A percentile compares a stretch with the other conserved stretches of the same genome.
phyloP scores from a whole-genome alignment of 805 yeast species.

The Metschnikowia gruessii region DNA sequence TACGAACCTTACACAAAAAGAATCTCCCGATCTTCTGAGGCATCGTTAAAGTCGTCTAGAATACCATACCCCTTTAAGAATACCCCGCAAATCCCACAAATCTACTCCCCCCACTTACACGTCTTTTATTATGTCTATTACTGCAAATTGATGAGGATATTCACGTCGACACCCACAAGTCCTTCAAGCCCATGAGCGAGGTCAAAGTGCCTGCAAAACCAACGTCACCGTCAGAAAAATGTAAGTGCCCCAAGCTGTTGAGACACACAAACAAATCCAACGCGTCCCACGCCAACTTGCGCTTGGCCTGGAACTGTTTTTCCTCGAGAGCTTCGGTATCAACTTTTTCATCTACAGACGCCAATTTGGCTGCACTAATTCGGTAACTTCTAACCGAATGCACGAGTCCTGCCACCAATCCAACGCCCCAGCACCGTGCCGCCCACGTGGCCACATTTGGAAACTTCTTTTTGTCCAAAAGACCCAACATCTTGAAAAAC shows the following conservation, averaged over 20 bases:
- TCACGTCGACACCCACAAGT: slow-evolving; percentile 56
- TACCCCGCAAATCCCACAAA: too few relatives aligned
- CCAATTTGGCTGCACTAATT: slow-evolving; percentile 40
- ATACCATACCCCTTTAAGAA: too few relatives aligned
- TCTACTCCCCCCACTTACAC: too few relatives aligned
- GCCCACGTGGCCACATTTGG: slow-evolving; percentile 54
- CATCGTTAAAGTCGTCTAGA: too few relatives aligned
- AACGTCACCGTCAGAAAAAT: slow-evolving; percentile 71
- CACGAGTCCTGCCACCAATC: slow-evolving; percentile 59
- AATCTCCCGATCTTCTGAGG: too few relatives aligned
- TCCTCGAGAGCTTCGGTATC: slow-evolving; percentile 36
- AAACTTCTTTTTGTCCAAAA: slow-evolving; percentile 47
- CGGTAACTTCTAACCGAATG: slow-evolving; percentile 56
- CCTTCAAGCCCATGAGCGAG: slow-evolving; percentile 71
- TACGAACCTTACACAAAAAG: too few relatives aligned
- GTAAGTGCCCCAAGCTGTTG: slow-evolving; percentile 58
- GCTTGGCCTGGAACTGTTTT: slow-evolving; percentile 49
- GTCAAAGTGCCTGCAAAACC: slow-evolving; percentile 86
- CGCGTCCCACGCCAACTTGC: slow-evolving; percentile 72
- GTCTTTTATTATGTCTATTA: too few relatives aligned
- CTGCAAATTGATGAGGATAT: too few relatives aligned
- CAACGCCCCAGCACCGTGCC: slow-evolving; percentile 74
- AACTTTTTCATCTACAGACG: slow-evolving; percentile 21
- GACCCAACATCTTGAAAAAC: slow-evolving; percentile 57
- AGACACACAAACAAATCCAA: slow-evolving; percentile 75